Percentiles rank a stretch among this genome's conserved stretches.
Conservation (phyloP, 202 grass and related monocot genomes). For the Zoysia matrella region DNA sequence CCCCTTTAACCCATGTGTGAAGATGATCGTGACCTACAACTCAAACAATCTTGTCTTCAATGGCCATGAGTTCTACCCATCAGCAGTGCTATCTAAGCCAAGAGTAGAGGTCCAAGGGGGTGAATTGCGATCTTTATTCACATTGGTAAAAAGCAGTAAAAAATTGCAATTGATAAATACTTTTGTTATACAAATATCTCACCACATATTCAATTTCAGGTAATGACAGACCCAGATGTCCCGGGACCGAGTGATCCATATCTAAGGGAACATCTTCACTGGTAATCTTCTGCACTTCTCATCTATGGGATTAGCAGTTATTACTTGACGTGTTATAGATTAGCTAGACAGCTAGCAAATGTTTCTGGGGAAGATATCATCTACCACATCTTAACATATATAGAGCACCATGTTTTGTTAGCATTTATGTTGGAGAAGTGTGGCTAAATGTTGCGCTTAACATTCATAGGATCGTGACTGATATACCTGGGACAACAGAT, state of each 20-base stretch:
- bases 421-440: neutral
- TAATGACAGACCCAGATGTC: conserved; percentile 92
- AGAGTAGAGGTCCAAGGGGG: conserved; percentile 61
- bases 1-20: conserved; percentile 69
- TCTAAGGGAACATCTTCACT: conserved; percentile 85
- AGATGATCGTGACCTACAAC: conserved; percentile 87
- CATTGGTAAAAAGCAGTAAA: conserved; percentile 60
- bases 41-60: conserved; percentile 80
- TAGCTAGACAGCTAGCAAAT: conserved; percentile 28
- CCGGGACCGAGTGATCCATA: conserved; percentile 92
- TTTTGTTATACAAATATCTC: neutral
- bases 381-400: neutral
- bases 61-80: conserved; percentile 87
- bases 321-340: conserved; percentile 17
- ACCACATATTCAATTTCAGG: conserved; percentile 44
- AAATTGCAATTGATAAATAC: conserved; percentile 9
- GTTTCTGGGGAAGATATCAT: conserved; percentile 21
- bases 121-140: conserved; percentile 57
- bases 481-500: conserved; percentile 93
- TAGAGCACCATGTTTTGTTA: conserved; percentile 2
- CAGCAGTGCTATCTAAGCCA: conserved; percentile 64
- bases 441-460: conserved; percentile 27
- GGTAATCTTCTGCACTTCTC: conserved; percentile 51
- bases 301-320: neutral
- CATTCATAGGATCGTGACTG: conserved; percentile 74